A percentile compares a stretch with the other conserved stretches of the same genome.
Evolutionary conservation across 2,329 filamentous ascomycete genomes (phyloP).

Genomic region (Calonectria montana): DNA sequence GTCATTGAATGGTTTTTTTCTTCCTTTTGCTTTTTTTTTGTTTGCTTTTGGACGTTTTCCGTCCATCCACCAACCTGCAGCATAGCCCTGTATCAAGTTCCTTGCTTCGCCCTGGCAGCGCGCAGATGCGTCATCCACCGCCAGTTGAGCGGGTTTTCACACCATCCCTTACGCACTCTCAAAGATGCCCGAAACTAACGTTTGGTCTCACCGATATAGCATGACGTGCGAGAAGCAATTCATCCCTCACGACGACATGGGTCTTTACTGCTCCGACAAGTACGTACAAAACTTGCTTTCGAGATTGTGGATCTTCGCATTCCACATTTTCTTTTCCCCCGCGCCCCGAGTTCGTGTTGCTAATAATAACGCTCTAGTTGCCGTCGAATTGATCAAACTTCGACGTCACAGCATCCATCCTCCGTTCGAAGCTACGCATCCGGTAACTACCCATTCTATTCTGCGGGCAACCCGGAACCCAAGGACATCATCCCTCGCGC

Average conservation of each 20-base stretch:
- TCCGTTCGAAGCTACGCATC: conserved; percentile 47
- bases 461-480: conserved; percentile 61
- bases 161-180: neutral
- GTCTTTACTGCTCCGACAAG: conserved; percentile 73
- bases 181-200: conserved; percentile 36
- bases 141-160: conserved; percentile 11
- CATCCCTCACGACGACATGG: conserved; percentile 66
- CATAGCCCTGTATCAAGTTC: conserved; percentile 10
- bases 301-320: conserved; percentile 29
- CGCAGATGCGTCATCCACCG: conserved; percentile 31
- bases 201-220: conserved; percentile 50
- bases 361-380: conserved; percentile 55
- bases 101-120: conserved; percentile 31
- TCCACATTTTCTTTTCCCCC: conserved; percentile 20
- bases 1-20: conserved; percentile 17
- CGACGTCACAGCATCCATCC: conserved; percentile 43
- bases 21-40: conserved; percentile 20
- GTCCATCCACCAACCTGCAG: neutral
- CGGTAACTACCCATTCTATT: conserved; percentile 58
- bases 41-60: conserved; percentile 5
- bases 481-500: conserved; percentile 73
- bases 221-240: conserved; percentile 78
- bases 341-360: conserved; percentile 26
- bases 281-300: conserved; percentile 52
- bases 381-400: conserved; percentile 63